These are phyloP conservation scores for Spergularia azorica DNA, from an alignment of 179 eudicot species.

Conservation along the genomic window DNA sequence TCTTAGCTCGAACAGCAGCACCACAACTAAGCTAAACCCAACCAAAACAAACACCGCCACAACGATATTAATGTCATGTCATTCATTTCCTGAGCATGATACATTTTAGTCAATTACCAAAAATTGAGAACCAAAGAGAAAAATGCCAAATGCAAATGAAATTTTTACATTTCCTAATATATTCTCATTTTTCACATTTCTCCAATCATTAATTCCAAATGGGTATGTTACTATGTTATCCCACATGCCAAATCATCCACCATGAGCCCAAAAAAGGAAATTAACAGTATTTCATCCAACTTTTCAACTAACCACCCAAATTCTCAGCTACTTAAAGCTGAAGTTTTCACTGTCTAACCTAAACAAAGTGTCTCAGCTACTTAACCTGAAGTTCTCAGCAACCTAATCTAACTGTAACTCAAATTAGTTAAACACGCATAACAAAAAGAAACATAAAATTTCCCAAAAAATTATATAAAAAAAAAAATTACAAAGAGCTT, in stretches of 20 bases:
- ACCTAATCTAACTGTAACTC: neutral
- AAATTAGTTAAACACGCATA: neutral
- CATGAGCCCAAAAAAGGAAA: neutral
- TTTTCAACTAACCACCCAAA: no score
- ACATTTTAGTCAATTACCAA: neutral
- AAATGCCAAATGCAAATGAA: no score
- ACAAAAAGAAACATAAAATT: neutral
- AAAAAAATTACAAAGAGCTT: constrained; percentile 10
- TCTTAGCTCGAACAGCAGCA: neutral
- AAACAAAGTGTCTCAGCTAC: no score
- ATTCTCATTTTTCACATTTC: neutral
- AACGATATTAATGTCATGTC: neutral
- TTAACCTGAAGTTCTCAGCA: no score
- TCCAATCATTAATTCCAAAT: neutral
- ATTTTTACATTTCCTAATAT: neutral
- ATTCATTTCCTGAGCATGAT: neutral
- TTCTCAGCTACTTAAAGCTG: no score
- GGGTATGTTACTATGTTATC: neutral
- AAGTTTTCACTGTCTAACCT: no score
- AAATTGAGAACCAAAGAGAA: neutral
- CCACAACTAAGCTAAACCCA: neutral
- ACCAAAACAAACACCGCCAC: neutral
- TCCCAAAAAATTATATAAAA: neutral
- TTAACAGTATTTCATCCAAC: no score
- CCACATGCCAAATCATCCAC: neutral